A percentile compares a stretch with the other conserved stretches of the same genome.
These are phyloP conservation scores for Chalciporus sp. DNA, from an alignment of 1,284 basidiomycete species.

Conservation along the genomic window DNA sequence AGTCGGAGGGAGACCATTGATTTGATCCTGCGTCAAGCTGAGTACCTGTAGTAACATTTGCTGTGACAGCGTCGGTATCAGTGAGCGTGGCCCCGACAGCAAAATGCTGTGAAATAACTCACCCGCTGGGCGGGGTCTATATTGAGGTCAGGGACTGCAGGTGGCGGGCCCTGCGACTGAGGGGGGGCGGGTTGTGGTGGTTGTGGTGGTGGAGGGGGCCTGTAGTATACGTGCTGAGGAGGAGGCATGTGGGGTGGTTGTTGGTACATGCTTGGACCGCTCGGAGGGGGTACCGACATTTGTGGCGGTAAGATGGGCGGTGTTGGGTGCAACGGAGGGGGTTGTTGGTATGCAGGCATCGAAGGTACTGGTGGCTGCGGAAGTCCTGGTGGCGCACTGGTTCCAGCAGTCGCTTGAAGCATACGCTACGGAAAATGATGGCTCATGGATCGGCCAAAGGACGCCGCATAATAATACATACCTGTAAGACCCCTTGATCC, in stretches of 20 bases:
- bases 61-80: conserved; percentile 40
- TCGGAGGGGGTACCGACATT: conserved; percentile 35
- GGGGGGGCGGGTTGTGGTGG: conserved; percentile 34
- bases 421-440: conserved; percentile 33
- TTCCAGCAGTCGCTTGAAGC: conserved; percentile 33
- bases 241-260: conserved; percentile 45
- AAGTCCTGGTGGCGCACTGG: conserved; percentile 22
- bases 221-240: conserved; percentile 50
- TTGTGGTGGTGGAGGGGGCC: conserved; percentile 38
- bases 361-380: conserved; percentile 36
- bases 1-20: conserved; percentile 79
- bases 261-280: conserved; percentile 36
- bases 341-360: conserved; percentile 36
- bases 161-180: conserved; percentile 30
- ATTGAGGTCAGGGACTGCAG: conserved; percentile 33
- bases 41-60: conserved; percentile 87
- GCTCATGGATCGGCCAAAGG: conserved; percentile 18
- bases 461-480: conserved; percentile 36
- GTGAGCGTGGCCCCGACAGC: background rate
- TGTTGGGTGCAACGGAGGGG: conserved; percentile 39
- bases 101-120: conserved; percentile 12
- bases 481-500: conserved; percentile 81
- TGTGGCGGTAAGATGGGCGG: conserved; percentile 38
- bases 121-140: conserved; percentile 39
- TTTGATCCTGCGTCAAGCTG: conserved; percentile 83